Evolutionary conservation across 169 alveolate genomes (phyloP).

Genomic region (Cryptosporidium viatorum): DNA sequence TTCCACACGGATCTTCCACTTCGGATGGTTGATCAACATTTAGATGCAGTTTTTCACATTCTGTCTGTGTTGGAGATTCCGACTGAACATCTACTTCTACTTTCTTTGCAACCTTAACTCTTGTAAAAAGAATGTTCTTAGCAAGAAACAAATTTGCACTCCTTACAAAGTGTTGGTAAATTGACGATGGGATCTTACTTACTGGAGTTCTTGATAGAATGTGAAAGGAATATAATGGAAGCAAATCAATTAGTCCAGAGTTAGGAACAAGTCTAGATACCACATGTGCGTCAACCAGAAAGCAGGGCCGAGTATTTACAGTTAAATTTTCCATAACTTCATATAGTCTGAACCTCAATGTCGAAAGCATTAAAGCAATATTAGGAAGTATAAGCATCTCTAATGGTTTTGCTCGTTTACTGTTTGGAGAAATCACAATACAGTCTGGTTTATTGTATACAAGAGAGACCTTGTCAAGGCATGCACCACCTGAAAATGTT

Average conservation of each 20-base stretch:
- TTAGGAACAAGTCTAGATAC: conserved; percentile 64
- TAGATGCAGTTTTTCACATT: not conserved
- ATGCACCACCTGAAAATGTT: conserved; percentile 69
- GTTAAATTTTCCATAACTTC: conserved; percentile 44
- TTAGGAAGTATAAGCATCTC: conserved; percentile 68
- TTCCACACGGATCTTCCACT: not conserved
- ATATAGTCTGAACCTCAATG: conserved; percentile 57
- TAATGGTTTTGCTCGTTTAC: conserved; percentile 67
- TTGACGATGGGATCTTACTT: conserved; percentile 40
- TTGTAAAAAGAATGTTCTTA: conserved; percentile 7
- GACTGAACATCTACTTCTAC: not conserved
- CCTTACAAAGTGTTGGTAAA: not conserved
- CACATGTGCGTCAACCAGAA: conserved; percentile 58
- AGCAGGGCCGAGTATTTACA: conserved; percentile 35
- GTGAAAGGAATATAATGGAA: conserved; percentile 36
- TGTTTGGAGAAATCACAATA: conserved; percentile 65
- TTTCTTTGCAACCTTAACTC: conserved; percentile 4
- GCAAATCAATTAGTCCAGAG: conserved; percentile 10
- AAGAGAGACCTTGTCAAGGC: conserved; percentile 63
- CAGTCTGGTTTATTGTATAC: conserved; percentile 55
- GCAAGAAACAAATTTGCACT: conserved; percentile 27
- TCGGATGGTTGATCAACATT: not conserved
- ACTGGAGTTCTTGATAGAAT: conserved; percentile 66
- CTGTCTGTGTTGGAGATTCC: not conserved
- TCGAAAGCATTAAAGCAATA: conserved; percentile 57